Base-by-base conservation (phyloP, 441 rosid species). In the Codiaeum variegatum region DNA sequence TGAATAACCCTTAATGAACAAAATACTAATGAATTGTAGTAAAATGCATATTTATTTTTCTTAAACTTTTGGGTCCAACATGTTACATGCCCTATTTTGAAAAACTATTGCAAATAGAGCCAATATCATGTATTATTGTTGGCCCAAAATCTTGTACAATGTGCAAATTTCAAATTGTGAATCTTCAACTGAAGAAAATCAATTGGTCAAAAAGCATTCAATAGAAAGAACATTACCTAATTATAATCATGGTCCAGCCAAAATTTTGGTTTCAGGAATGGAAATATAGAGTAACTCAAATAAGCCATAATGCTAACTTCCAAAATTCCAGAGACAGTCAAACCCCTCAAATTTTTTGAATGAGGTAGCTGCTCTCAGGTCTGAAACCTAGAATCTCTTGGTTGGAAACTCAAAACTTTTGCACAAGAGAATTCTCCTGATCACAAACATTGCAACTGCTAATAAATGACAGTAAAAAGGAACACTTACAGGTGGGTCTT, bases 1-100 rank as follows among this genome's bases (percentile, higher is more conserved):
- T 51, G 49, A 49, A 55, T 34, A 9, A 67, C 70, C 21, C n/a
- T 65, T 44, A 62, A 77, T 67, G 71, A 71, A 62, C 59, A 75
- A 46, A 72, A 71, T 70, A 52, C 54, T 51, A 36, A 54, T 46
- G 23, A 55, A 71, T 31, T 29, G 18, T 34, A 44, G 54, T 49
- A 26, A 62, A 52, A 36, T 51, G 49, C 62, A 55, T 34, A 9
- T 34, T 34, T 23, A 34, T 11, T 3, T 5, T 5, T 8, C 6
- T 23, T 49, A 21, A 68, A 54, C 7, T 54, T 36, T 16, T 11
- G 6, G 0, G 46, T 18, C 11, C 13, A 55, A 54, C 9, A 52
- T 21, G 4, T 55, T 23, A 34, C 3, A 23, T 34, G 32, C 38
- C 49, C 49, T 10, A 23, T 8, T n/a, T 60, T 31, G 42, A 32